phyloP scores from a whole-genome alignment of 2,329 filamentous ascomycete species.

The Graphium sp. region DNA sequence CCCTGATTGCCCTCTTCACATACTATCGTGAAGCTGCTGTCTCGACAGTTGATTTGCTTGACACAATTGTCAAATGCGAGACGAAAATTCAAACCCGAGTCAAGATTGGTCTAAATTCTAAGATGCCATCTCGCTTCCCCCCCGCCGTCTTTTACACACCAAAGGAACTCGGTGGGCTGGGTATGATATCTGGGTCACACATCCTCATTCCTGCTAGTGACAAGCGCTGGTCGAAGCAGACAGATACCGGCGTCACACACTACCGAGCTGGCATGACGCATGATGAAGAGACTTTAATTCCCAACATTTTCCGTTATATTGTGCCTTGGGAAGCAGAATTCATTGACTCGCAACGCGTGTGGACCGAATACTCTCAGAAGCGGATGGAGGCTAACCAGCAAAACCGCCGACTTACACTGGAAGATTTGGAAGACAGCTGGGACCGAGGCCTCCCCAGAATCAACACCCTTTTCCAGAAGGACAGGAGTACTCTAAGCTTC shows the following conservation, averaged over 20 bases:
- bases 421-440: conserved; percentile 97
- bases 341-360: conserved; percentile 95
- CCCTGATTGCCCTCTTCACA: conserved; percentile 88
- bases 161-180: conserved; percentile 89
- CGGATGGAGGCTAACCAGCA: conserved; percentile 93
- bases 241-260: conserved; percentile 90
- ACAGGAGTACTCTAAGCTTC: conserved; percentile 89
- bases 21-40: conserved; percentile 98
- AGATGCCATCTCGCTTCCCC: conserved; percentile 98
- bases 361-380: conserved; percentile 99
- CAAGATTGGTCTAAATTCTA: conserved; percentile 96
- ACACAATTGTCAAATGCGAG: conserved; percentile 98
- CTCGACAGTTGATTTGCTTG: conserved; percentile 81
- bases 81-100: conserved; percentile 98
- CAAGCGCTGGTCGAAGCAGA: conserved; percentile 97
- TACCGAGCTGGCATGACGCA: conserved; percentile 97
- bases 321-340: conserved; percentile 99
- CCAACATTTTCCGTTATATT: conserved; percentile 98
- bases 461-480: conserved; percentile 98
- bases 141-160: conserved; percentile 98
- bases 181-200: conserved; percentile 98
- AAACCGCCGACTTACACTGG: conserved; percentile 82
- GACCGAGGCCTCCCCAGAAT: conserved; percentile 94
- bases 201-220: conserved; percentile 95
- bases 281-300: conserved; percentile 92